These are phyloP conservation scores for Rhynchospora pubera DNA, from an alignment of 176 grass and related monocot species.

Conservation along the genomic window DNA sequence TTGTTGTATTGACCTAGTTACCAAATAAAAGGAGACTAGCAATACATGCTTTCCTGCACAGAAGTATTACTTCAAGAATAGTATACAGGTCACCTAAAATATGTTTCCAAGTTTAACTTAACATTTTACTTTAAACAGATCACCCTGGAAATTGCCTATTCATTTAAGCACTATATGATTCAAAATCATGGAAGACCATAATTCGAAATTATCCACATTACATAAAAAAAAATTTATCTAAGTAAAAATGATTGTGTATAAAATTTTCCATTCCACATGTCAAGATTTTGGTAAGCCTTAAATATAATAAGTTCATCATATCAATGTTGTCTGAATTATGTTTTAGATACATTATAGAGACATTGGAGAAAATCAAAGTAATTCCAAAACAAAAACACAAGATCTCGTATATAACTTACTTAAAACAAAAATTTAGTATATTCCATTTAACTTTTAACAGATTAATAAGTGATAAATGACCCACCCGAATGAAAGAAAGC, in stretches of 20 bases:
- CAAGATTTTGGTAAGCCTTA: background rate
- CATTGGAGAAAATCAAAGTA: background rate
- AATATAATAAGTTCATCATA: background rate
- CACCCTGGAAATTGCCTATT: background rate
- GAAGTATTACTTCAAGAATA: background rate
- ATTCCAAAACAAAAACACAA: background rate
- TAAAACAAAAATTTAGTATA: background rate
- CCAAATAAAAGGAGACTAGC: background rate
- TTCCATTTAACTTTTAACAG: background rate
- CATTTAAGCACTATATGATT: background rate
- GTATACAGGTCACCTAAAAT: background rate
- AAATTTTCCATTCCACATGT: background rate
- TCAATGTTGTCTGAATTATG: background rate
- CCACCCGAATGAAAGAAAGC: background rate
- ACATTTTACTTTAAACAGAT: background rate
- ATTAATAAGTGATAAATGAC: background rate
- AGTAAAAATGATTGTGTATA: background rate
- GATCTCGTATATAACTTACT: background rate
- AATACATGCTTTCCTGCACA: background rate
- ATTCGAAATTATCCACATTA: background rate
- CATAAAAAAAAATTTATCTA: background rate
- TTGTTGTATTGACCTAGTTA: background rate
- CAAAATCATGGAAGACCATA: background rate
- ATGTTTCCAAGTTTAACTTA: background rate
- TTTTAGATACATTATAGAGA: background rate